Percentiles rank a stretch among this genome's conserved stretches.
Conservation (phyloP, 805 yeast species). For the Kuraishia cidri region DNA sequence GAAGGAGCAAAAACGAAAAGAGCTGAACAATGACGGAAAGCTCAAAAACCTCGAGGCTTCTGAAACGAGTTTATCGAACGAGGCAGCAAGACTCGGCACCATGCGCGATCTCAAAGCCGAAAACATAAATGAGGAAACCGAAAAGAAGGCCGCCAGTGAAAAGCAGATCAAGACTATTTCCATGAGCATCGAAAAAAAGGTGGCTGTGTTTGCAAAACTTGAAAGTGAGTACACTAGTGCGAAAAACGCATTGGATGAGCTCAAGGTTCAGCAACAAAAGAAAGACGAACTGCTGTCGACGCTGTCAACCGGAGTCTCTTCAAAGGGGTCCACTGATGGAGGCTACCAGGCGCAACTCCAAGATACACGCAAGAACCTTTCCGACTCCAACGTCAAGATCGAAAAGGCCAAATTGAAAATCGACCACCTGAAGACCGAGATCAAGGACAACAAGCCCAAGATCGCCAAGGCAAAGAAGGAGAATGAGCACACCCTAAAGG, state of each 20-base stretch:
- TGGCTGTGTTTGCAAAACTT: constrained; percentile 24
- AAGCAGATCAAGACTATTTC: constrained; percentile 24
- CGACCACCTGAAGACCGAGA: constrained; percentile 45
- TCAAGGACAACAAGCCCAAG: constrained; percentile 33
- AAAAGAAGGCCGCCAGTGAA: constrained; percentile 22
- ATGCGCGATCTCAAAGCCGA: constrained; percentile 48
- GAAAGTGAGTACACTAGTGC: constrained; percentile 36
- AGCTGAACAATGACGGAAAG: constrained; percentile 50
- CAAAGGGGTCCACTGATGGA: constrained; percentile 65
- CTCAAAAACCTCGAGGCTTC: constrained; percentile 49
- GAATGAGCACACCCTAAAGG: constrained; percentile 26
- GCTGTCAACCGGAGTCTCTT: constrained; percentile 81
- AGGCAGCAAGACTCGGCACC: constrained; percentile 61
- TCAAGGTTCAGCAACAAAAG: constrained; percentile 38
- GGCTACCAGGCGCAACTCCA: constrained; percentile 72
- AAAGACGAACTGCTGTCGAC: constrained; percentile 79
- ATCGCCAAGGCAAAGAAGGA: constrained; percentile 44
- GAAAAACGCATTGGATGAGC: constrained; percentile 29
- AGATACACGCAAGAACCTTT: constrained; percentile 46
- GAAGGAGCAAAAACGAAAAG: constrained; percentile 43
- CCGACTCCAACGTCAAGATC: constrained; percentile 42
- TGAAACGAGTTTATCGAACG: constrained; percentile 51
- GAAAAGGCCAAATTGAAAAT: constrained; percentile 54
- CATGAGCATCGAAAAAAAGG: constrained; percentile 22
- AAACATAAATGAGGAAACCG: constrained; percentile 45